Evolutionary conservation across 768 basidiomycete species (phyloP), one percentile per base, ranked within the genome.

Genomic region (Mycena haematopus): DNA sequence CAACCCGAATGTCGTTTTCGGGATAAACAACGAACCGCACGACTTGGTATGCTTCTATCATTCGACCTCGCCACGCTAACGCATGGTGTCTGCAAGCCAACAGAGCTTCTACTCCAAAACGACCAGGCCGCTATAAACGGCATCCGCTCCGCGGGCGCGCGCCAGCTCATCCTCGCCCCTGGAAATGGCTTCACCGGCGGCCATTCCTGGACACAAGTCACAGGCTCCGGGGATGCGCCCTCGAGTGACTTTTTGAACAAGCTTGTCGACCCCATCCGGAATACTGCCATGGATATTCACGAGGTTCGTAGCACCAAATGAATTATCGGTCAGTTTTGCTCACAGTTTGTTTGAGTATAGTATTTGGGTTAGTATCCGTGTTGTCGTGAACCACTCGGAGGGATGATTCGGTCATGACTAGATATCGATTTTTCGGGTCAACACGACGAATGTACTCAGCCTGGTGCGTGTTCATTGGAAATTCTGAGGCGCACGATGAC

Each of bases 101-200:
- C 81, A 6, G 66, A 78, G 17, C 71, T 82, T 14, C 56, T 82
- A n/a, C 70, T 82, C 15, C 44, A 58, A 44, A 82, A 82, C 52
- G 71, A 82, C 62, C 81, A 82, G 65, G 78, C 78, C 8, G 80
- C 79, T 0, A 80, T 82, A 49, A 70, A 80, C 54, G 79, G 76
- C 3, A 80, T 82, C 52, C 77, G 81, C 11, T 63, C 67, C 3
- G 75, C 74, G 0, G 79, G 80, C 19, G 79, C 80, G 4, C 59
- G 33, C 0, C 80, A 82, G 63, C 75, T 82, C 54, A 80, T 82
- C 59, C 72, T 82, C 14, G 80, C 80, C 2, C 79, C 81, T 1
- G 81, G 81, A 3, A 82, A 82, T 52, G 81, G 77, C 0, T 82
- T 77, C 58, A 82, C 80, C 15, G 81, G 81, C 1, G 80, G 80